phyloP scores from a whole-genome alignment of 371 early-diverging fungal species.

The Mortierella sp. region DNA sequence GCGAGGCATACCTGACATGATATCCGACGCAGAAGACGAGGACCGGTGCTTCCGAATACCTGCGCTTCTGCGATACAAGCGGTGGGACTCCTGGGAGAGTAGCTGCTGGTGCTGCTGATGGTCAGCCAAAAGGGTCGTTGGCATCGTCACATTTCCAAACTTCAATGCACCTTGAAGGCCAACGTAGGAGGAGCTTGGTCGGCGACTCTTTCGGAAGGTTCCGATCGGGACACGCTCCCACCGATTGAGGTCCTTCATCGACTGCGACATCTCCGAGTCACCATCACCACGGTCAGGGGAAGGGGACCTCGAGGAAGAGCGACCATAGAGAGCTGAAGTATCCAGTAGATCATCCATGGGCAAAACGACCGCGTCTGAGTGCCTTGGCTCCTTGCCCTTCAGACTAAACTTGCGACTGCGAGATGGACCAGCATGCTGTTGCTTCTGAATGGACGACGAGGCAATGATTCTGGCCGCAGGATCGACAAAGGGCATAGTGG shows the following conservation, averaged over 20 bases:
- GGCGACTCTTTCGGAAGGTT: constrained; percentile 64
- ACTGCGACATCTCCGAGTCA: constrained; percentile 58
- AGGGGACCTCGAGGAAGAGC: constrained; percentile 66
- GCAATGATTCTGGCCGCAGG: constrained; percentile 28
- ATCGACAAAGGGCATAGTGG: constrained; percentile 38
- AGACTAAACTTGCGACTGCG: constrained; percentile 25
- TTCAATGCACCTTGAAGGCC: constrained; percentile 50
- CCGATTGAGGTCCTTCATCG: constrained; percentile 66
- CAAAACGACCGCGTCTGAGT: constrained; percentile 33
- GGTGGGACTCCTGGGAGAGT: constrained; percentile 23
- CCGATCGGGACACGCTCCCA: constrained; percentile 76
- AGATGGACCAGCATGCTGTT: neutral
- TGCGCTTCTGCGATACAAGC: constrained; percentile 8
- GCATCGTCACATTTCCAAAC: constrained; percentile 47
- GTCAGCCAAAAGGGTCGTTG: constrained; percentile 38
- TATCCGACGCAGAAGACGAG: constrained; percentile 21
- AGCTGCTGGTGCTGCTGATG: constrained; percentile 46
- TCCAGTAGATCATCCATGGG: constrained; percentile 75
- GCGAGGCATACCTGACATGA: neutral
- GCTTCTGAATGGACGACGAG: constrained; percentile 6
- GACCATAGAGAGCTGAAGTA: constrained; percentile 67
- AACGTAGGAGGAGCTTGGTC: constrained; percentile 46
- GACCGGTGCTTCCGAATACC: constrained; percentile 25
- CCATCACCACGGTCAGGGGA: constrained; percentile 58
- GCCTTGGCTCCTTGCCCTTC: constrained; percentile 34